Evolutionary conservation across 257 asterid species (phyloP), one percentile per base, ranked within the genome.

Genomic region (Solanum lignicaule): DNA sequence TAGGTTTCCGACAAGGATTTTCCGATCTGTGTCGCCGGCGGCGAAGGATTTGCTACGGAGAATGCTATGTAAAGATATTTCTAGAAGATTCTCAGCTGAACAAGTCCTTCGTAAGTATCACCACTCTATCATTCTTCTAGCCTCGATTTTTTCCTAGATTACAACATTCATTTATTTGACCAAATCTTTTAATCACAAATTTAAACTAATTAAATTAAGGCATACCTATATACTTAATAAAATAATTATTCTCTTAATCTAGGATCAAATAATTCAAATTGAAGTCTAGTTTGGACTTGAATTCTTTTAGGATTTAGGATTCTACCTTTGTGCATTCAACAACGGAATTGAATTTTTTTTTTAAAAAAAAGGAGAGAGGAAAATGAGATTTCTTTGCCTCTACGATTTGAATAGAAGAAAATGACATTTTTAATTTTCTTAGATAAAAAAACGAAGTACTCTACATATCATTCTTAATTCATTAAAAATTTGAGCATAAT

Each of bases 101-200:
- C 90, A 90, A 90, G 93, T 91, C 16, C 92, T 90, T 16, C 72
- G 91, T 91, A 87, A 90, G 93, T 88, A 46, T 27, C 43, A 25
- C 16, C 25, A 16, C 62, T 7, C 23, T 41, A n/a, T 78, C 60
- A 78, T 25, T 78, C 29, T 39, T 13, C 7, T n/a, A n/a, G 15
- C 62, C 31, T 52, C 21, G 1, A 7, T 9, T 18, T 8, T 25
- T 78, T 27, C 14, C n/a, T 32, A 32, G 43, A 11, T 69, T 69
- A 69, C 36, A 36, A 29, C 33, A 11, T 74, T 5, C 6, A 6
- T 27, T 11, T 36, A 21, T 74, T 74, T 75, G 55, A 75, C 55
- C 60, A 39, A 39, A 39, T 20, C 10, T 18, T 73, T 33, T 35
- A 35, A 35, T 74, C 18, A 35, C 6, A 74, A 74, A 4, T 79